Evolutionary conservation across 768 basidiomycete species (phyloP).

Genomic region (Rhizopogon vinicolor): DNA sequence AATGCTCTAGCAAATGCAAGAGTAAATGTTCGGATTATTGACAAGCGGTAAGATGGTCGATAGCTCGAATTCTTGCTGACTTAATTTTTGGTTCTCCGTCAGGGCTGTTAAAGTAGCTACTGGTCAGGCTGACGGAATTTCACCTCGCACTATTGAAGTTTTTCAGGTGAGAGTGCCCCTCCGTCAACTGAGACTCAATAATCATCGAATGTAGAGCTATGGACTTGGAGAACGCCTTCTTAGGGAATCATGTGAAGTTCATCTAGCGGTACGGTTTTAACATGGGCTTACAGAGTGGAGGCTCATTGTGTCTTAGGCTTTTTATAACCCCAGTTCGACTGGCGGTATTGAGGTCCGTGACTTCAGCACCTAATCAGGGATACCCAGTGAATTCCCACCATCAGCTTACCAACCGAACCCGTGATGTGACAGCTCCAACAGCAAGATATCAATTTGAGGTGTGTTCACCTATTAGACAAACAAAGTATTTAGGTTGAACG

Average conservation of each 20-base stretch:
- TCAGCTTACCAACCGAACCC: constrained; percentile 57
- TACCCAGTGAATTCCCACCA: neutral
- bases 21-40: constrained; percentile 34
- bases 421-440: constrained; percentile 54
- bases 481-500: neutral
- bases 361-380: neutral
- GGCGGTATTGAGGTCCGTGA: constrained; percentile 55
- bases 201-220: constrained; percentile 50
- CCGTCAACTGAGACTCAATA: neutral
- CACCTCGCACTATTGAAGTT: constrained; percentile 34
- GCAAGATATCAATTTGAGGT: constrained; percentile 74
- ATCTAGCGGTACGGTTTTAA: constrained; percentile 49
- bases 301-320: constrained; percentile 43
- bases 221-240: constrained; percentile 62
- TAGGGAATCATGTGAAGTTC: constrained; percentile 58
- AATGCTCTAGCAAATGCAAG: constrained; percentile 33
- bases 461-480: constrained; percentile 2
- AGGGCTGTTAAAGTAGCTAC: constrained; percentile 13
- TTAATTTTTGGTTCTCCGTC: neutral
- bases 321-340: constrained; percentile 61
- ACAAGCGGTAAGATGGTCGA: constrained; percentile 28
- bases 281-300: neutral
- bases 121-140: constrained; percentile 26
- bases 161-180: constrained; percentile 31
- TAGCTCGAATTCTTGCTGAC: neutral